A percentile compares a stretch with the other conserved stretches of the same genome.
These are phyloP conservation scores for Nicotiana tabacum DNA, from an alignment of 257 asterid species.

Conservation along the genomic window DNA sequence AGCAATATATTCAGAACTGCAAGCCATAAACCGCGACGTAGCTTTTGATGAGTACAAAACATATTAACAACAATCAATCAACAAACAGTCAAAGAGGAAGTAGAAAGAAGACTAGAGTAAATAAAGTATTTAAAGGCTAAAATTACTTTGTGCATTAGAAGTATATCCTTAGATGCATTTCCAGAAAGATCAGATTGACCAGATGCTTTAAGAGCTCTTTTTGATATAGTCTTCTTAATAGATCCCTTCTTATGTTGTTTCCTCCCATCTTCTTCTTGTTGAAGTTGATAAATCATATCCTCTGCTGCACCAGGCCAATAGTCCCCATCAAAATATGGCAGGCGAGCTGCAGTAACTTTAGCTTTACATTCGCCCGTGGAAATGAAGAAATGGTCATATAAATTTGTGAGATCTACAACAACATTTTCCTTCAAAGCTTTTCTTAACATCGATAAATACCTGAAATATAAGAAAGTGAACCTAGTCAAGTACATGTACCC, in stretches of 20 bases:
- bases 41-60: neutral
- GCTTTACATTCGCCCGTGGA: conserved; percentile 84
- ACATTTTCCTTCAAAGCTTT: conserved; percentile 78
- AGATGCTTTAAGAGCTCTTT: conserved; percentile 91
- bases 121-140: neutral
- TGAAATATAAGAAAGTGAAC: conserved; percentile 28
- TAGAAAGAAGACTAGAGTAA: conserved; percentile 80
- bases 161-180: conserved; percentile 85
- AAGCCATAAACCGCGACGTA: neutral
- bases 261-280: conserved; percentile 93
- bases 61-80: conserved; percentile 1
- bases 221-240: conserved; percentile 69
- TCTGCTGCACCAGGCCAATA: conserved; percentile 99
- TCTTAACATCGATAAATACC: conserved; percentile 90
- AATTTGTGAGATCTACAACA: conserved; percentile 84
- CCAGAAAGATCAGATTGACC: conserved; percentile 97
- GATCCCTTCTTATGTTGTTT: conserved; percentile 71
- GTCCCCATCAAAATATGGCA: conserved; percentile 98
- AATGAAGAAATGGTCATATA: conserved; percentile 80
- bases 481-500: conserved; percentile 7
- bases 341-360: conserved; percentile 87
- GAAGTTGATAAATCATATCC: conserved; percentile 80
- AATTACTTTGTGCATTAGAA: conserved; percentile 85
- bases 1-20: neutral
- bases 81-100: conserved; percentile 60